Evolutionary conservation across 2,329 filamentous ascomycete species (phyloP).

Genomic region (Seiridium unicorne): DNA sequence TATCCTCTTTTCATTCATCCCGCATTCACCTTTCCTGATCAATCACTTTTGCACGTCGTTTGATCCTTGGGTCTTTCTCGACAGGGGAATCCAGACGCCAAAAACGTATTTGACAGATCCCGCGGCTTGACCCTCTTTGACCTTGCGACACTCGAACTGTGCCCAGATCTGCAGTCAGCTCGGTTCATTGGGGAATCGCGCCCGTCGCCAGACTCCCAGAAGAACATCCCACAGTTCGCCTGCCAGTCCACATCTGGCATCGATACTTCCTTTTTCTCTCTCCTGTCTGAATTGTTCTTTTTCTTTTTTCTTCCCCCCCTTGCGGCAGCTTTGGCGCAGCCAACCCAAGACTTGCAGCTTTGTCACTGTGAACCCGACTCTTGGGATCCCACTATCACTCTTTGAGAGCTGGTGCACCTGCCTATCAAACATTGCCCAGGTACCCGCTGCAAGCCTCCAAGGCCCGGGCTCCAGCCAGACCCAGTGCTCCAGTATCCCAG

Average conservation of each 20-base stretch:
- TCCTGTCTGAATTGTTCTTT: background rate
- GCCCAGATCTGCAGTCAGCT: background rate
- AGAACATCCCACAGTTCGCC: background rate
- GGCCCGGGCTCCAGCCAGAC: background rate
- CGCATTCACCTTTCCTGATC: slow-evolving; percentile 47
- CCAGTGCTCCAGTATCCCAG: background rate
- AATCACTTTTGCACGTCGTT: slow-evolving; percentile 36
- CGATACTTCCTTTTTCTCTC: slow-evolving; percentile 3
- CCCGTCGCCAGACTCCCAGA: background rate
- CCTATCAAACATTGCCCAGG: background rate
- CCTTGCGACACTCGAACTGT: background rate
- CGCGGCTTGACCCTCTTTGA: slow-evolving; percentile 18
- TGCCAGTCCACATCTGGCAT: slow-evolving; percentile 1
- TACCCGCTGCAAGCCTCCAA: background rate
- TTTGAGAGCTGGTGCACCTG: background rate
- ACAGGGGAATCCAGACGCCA: slow-evolving; percentile 36
- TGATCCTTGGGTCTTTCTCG: slow-evolving; percentile 31
- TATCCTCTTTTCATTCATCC: slow-evolving; percentile 51
- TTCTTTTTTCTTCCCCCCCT: background rate
- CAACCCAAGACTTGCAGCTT: no score
- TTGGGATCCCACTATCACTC: background rate
- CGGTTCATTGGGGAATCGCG: background rate
- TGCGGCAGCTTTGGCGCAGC: no score
- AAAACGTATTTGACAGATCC: slow-evolving; percentile 20
- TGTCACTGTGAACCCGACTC: background rate